These are phyloP conservation scores for Albatrellus sp. DNA, from an alignment of 1,284 basidiomycete genomes.

Conservation along the genomic window DNA sequence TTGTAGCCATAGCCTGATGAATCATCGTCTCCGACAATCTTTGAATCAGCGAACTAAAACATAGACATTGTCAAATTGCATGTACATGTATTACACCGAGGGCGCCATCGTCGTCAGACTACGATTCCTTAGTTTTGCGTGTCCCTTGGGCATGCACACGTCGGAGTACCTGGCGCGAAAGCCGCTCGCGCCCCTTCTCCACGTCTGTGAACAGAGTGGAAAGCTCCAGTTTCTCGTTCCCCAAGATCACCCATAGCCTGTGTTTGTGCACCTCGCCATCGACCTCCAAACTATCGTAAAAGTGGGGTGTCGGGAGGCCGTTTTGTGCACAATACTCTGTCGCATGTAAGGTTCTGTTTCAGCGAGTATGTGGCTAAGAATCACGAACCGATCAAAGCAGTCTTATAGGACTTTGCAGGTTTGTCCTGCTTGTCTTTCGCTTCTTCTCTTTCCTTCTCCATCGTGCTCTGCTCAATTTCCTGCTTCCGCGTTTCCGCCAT, in stretches of 20 bases:
- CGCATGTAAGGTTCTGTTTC: neutral
- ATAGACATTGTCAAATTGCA: too few species aligned
- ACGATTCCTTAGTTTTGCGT: too few species aligned
- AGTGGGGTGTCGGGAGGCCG: constrained; percentile 18
- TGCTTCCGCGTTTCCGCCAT: too few species aligned
- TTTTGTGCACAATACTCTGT: constrained; percentile 19
- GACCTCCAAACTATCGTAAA: constrained; percentile 12
- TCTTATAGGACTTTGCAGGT: neutral
- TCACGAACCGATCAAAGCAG: constrained; percentile 1
- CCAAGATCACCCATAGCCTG: constrained; percentile 31
- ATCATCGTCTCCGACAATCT: too few species aligned
- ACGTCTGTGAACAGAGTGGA: constrained; percentile 20
- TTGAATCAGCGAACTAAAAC: too few species aligned
- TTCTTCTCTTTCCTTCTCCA: neutral
- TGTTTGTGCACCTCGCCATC: constrained; percentile 14
- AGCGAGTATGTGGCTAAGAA: neutral
- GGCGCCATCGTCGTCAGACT: too few species aligned
- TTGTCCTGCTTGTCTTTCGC: neutral
- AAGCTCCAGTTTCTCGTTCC: constrained; percentile 27
- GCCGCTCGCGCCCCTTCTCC: constrained; percentile 24
- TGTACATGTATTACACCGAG: too few species aligned
- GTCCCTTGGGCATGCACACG: constrained; percentile 14
- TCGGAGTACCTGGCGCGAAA: constrained; percentile 27
- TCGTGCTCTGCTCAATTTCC: neutral
- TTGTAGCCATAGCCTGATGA: too few species aligned